phyloP scores from a whole-genome alignment of 768 basidiomycete species.

The Pholiota microspora region DNA sequence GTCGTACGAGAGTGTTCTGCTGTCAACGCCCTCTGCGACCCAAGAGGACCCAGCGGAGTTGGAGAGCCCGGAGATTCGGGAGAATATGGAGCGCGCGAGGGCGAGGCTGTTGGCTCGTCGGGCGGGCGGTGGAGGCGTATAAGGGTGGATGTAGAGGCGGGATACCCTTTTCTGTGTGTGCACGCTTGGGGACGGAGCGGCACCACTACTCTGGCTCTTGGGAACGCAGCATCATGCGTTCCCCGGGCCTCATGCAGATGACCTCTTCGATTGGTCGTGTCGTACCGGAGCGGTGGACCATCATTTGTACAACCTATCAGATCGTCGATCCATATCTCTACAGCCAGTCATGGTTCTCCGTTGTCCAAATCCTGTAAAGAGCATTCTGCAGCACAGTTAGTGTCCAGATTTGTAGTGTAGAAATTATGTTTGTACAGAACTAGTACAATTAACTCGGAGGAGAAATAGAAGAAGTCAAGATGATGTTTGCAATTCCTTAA shows the following conservation, averaged over 20 bases:
- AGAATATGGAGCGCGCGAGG: conserved; percentile 71
- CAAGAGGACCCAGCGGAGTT: conserved; percentile 49
- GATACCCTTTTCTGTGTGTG: background rate
- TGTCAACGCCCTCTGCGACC: conserved; percentile 2
- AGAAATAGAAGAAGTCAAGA: background rate
- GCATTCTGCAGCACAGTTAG: background rate
- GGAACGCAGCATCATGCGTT: background rate
- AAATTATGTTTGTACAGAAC: background rate
- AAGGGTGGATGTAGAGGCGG: background rate
- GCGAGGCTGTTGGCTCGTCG: conserved; percentile 31
- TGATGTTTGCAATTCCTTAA: background rate
- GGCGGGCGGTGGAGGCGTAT: background rate
- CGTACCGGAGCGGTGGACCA: background rate
- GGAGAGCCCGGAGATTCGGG: conserved; percentile 65
- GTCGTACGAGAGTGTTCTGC: conserved; percentile 20
- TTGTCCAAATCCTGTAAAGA: background rate
- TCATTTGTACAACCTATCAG: background rate
- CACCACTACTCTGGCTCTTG: background rate
- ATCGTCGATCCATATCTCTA: background rate
- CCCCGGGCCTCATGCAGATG: background rate
- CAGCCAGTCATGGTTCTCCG: background rate
- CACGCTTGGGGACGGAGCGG: background rate
- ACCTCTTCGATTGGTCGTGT: background rate
- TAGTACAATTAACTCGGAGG: background rate
- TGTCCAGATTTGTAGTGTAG: too few species aligned